Evolutionary conservation across 164 flowering plant genomes (phyloP), one percentile per base, ranked within the genome.

Genomic region (Tetracentron sinense): DNA sequence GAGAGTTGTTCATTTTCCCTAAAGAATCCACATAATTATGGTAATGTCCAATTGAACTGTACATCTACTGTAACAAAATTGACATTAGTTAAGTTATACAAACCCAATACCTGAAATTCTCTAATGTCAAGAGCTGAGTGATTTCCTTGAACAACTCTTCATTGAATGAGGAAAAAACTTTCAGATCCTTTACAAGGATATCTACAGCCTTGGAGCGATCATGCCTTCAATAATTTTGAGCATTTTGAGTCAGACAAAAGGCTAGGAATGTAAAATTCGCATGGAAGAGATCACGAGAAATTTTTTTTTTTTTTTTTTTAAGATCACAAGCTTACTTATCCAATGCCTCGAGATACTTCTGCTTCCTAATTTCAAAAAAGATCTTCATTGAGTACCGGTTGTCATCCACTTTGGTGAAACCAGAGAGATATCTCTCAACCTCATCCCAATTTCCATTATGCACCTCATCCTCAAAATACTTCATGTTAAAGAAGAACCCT

Each of bases 371-470:
- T 74, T 92, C 96, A 30, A 87, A 89, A 72, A 91, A 91, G 6
- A n/a, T n/a, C n/a, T n/a, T n/a, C n/a, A n/a, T n/a, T n/a, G n/a
- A n/a, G n/a, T n/a, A n/a, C n/a, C n/a, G n/a, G n/a, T n/a, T n/a
- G n/a, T n/a, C n/a, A n/a, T n/a, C n/a, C n/a, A n/a, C n/a, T n/a
- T n/a, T n/a, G n/a, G n/a, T n/a, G n/a, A n/a, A n/a, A n/a, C n/a
- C n/a, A n/a, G n/a, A n/a, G n/a, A n/a, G n/a, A n/a, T 92, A 92
- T 54, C 58, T 78, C 80, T 89, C 96, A 35, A 86, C 96, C 67
- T 87, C 97, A 54, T 87, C 94, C 94, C 94, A 92, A n/a, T 86
- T 79, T 35, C 97, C 97, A 74, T 72, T 78, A 92, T n/a, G n/a
- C n/a, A n/a, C n/a, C n/a, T n/a, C n/a, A n/a, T n/a, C n/a, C n/a